Evolutionary conservation across 1,284 basidiomycete species (phyloP).

Genomic region (Cryptococcus floricola): DNA sequence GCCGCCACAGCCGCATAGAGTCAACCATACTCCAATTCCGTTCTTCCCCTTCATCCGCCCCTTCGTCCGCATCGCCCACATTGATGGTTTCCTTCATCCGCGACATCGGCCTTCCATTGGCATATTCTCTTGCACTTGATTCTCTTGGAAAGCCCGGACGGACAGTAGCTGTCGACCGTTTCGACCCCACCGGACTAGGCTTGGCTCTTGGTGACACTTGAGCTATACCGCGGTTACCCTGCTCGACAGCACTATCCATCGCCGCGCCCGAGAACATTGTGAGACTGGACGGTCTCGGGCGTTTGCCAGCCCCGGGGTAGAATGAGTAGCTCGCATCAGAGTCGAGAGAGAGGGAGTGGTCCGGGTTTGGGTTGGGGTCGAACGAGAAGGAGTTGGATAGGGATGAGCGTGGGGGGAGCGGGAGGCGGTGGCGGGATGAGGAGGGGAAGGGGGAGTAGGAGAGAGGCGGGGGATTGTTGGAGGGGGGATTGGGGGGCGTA

Average conservation of each 20-base stretch:
- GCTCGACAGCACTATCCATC: constrained; percentile 14
- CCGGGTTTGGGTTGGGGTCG: constrained; percentile 65
- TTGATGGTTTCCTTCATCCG: constrained; percentile 15
- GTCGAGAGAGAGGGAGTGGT: constrained; percentile 53
- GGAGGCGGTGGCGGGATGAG: constrained; percentile 9
- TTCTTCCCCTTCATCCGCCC: constrained; percentile 55
- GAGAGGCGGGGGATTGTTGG: constrained; percentile 6
- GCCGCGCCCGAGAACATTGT: constrained; percentile 51
- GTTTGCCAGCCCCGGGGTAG: constrained; percentile 63
- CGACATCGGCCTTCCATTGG: constrained; percentile 2
- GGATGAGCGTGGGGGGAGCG: constrained; percentile 23
- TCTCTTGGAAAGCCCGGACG: not conserved
- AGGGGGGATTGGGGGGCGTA: constrained; percentile 25
- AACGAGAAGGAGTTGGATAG: constrained; percentile 76
- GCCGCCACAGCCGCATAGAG: constrained; percentile 92
- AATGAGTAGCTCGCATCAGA: constrained; percentile 59
- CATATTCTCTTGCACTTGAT: constrained; percentile 2
- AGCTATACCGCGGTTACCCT: constrained; percentile 32
- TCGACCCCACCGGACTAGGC: constrained; percentile 9
- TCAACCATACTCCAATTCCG: constrained; percentile 75
- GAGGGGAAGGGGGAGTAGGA: constrained; percentile 12
- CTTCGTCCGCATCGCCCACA: constrained; percentile 41
- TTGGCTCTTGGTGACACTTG: constrained; percentile 27
- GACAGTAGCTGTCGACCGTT: not conserved
- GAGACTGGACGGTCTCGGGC: constrained; percentile 59